Evolutionary conservation across 1,284 basidiomycete species (phyloP), one percentile per base, ranked within the genome.

Genomic region (Ustilago xerochloae): DNA sequence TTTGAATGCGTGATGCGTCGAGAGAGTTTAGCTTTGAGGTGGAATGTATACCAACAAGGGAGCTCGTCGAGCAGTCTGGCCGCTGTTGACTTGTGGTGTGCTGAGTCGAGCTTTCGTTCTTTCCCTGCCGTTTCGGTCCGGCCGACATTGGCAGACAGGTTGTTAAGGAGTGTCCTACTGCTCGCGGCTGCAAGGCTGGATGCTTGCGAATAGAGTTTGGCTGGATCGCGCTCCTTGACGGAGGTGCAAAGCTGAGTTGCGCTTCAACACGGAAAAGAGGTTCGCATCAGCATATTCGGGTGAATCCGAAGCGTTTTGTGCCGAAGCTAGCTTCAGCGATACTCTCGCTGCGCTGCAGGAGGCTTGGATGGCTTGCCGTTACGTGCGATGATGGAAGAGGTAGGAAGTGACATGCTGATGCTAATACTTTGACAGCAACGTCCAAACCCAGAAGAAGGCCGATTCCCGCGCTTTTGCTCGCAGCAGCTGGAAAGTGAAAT

Each of bases 61-160:
- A 53, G 26, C 28, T 32, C 22, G 12, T 39, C 16, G 24, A 38
- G 6, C 36, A 43, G 4, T 43, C n/a, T 16, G 38, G 15, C n/a
- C 29, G 61, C 9, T 30, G 53, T 38, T 32, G 36, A 15, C 47
- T 38, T 30, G 53, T 7, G 2, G 30, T 24, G 30, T 18, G 28
- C 7, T 47, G 18, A 1, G 46, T n/a, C 4, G 29, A 24, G 13
- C 43, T 15, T 9, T 57, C 48, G 26, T 38, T 15, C 24, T 39
- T 51, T 47, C 39, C 15, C 13, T 24, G 15, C 4, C 50, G 33
- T 12, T 47, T 9, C 26, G n/a, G 43, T 32, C 56, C 10, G 9
- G 53, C 26, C 28, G 62, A 52, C 62, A 63, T 63, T 47, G 54
- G n/a, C n/a, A n/a, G n/a, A n/a, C n/a, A n/a, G n/a, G n/a, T n/a